Conservation (phyloP, 2,329 filamentous ascomycete genomes). For the Neofusicoccum ribis region DNA sequence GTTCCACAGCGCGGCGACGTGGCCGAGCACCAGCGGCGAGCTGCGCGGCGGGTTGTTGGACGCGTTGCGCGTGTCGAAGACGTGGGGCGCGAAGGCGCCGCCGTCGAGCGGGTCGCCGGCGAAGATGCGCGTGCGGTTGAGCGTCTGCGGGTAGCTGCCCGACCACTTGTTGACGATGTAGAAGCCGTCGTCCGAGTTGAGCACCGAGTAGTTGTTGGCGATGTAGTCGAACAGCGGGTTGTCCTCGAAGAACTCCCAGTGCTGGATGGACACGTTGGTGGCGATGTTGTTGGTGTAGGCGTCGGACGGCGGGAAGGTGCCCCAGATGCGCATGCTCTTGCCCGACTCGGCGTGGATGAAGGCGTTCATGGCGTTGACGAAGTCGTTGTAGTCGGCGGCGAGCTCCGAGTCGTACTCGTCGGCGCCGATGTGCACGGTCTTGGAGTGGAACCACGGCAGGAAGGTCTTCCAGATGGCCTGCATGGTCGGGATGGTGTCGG, state of each 20-base stretch:
- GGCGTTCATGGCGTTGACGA: conserved; percentile 38
- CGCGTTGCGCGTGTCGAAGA: conserved; percentile 53
- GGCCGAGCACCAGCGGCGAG: conserved; percentile 47
- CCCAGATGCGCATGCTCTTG: conserved; percentile 39
- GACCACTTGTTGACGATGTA: conserved; percentile 55
- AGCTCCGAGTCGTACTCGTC: conserved; percentile 39
- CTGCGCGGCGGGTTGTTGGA: conserved; percentile 48
- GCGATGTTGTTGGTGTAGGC: conserved; percentile 43
- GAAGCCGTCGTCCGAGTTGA: conserved; percentile 52
- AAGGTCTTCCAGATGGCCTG: conserved; percentile 41
- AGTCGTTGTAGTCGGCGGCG: conserved; percentile 39
- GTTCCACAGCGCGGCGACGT: conserved; percentile 42
- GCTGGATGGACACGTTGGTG: conserved; percentile 45
- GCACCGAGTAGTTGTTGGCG: conserved; percentile 38
- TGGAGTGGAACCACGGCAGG: conserved; percentile 40
- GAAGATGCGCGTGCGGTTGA: conserved; percentile 46
- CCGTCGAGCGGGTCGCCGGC: conserved; percentile 46
- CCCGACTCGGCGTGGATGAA: conserved; percentile 34
- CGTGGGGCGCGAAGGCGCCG: conserved; percentile 47
- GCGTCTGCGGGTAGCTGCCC: conserved; percentile 49
- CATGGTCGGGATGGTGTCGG: conserved; percentile 37
- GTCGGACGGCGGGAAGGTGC: conserved; percentile 47
- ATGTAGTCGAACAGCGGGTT: conserved; percentile 46
- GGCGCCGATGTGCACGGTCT: conserved; percentile 40
- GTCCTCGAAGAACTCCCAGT: conserved; percentile 53